Conservation (phyloP, 1,284 basidiomycete species). For the Pseudozyma pruni region DNA sequence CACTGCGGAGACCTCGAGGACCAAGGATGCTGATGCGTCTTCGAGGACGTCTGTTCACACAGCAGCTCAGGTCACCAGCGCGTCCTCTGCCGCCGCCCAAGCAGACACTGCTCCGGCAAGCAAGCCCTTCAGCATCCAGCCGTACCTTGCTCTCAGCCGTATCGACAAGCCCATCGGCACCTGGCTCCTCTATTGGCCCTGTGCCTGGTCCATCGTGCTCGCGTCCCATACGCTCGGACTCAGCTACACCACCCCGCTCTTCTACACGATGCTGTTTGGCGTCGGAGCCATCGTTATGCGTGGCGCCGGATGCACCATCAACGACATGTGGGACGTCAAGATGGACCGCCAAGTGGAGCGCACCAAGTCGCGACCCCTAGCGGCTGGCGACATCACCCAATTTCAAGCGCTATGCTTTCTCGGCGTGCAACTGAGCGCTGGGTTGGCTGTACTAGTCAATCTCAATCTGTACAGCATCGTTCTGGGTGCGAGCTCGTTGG, state of each 20-base stretch:
- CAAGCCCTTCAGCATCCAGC: slow-evolving; percentile 67
- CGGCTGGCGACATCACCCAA: slow-evolving; percentile 82
- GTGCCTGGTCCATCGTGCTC: slow-evolving; percentile 70
- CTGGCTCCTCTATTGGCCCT: slow-evolving; percentile 89
- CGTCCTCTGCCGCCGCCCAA: neutral
- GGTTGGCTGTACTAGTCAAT: slow-evolving; percentile 88
- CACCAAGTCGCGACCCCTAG: slow-evolving; percentile 78
- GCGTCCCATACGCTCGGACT: slow-evolving; percentile 57
- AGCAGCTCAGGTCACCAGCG: neutral
- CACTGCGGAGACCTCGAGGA: neutral
- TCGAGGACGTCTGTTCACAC: neutral
- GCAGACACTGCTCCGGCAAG: neutral
- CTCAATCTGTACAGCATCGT: slow-evolving; percentile 94
- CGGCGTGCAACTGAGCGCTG: slow-evolving; percentile 82
- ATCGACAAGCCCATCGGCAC: slow-evolving; percentile 97
- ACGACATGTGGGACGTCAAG: slow-evolving; percentile 97
- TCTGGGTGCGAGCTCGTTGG: slow-evolving; percentile 88
- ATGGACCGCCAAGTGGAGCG: slow-evolving; percentile 86
- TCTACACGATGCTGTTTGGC: slow-evolving; percentile 79
- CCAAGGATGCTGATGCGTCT: neutral
- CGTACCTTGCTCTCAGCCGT: slow-evolving; percentile 86
- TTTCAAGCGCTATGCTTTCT: slow-evolving; percentile 85
- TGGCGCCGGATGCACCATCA: slow-evolving; percentile 97
- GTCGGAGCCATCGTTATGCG: slow-evolving; percentile 94
- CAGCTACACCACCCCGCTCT: slow-evolving; percentile 47